phyloP scores from a whole-genome alignment of 306 rosid genomes.

The Dryas drummondii region DNA sequence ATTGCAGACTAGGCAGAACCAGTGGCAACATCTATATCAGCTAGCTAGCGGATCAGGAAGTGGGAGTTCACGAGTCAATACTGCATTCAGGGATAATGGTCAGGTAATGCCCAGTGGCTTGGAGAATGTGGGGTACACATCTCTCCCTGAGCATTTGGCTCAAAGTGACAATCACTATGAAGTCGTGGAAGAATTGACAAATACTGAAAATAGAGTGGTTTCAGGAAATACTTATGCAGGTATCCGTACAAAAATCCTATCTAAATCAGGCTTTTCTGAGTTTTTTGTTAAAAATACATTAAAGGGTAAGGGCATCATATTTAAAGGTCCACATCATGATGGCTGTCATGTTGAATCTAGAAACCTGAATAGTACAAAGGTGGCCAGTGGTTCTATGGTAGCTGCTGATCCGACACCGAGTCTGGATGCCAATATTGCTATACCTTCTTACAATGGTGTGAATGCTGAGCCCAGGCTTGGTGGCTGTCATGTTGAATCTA shows the following conservation, averaged over 20 bases:
- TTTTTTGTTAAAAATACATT: slow-evolving; percentile 69
- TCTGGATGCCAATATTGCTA: slow-evolving; percentile 38
- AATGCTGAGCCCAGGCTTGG: slow-evolving; percentile 29
- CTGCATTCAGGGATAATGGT: slow-evolving; percentile 41
- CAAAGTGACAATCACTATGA: slow-evolving; percentile 57
- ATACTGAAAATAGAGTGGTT: slow-evolving; percentile 46
- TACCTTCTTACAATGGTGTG: slow-evolving; percentile 28
- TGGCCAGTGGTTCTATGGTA: slow-evolving; percentile 29
- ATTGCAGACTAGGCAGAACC: slow-evolving; percentile 45
- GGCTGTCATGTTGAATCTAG: slow-evolving; percentile 39
- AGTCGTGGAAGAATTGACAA: slow-evolving; percentile 44
- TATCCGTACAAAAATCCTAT: slow-evolving; percentile 73
- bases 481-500: slow-evolving; percentile 41
- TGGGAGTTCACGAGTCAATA: slow-evolving; percentile 46
- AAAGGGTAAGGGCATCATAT: slow-evolving; percentile 76
- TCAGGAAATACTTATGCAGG: slow-evolving; percentile 44
- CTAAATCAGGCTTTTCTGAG: slow-evolving; percentile 87
- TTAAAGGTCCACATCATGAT: slow-evolving; percentile 48
- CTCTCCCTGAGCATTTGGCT: slow-evolving; percentile 46
- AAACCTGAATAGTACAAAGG: slow-evolving; percentile 42
- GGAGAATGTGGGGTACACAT: slow-evolving; percentile 49
- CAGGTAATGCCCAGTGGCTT: slow-evolving; percentile 43
- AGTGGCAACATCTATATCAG: slow-evolving; percentile 69
- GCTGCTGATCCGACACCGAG: slow-evolving; percentile 37
- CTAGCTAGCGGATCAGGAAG: slow-evolving; percentile 59